phyloP scores from a whole-genome alignment of 805 yeast genomes.

The Myxozyma mucilagina region DNA sequence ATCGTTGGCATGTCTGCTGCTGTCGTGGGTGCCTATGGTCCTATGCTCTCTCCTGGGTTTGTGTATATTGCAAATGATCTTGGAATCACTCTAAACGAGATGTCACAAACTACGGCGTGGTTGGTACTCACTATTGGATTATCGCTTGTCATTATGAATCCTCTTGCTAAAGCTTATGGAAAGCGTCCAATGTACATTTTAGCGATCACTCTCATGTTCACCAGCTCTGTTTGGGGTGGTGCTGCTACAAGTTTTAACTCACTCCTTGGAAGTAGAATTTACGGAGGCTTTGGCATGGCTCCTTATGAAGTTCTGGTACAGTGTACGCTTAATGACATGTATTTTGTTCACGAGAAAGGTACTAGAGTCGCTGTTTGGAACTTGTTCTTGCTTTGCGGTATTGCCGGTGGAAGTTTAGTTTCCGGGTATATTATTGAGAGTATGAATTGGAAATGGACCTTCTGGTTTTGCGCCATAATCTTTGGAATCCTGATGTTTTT shows the following conservation, averaged over 20 bases:
- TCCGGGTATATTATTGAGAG: slow-evolving; percentile 54
- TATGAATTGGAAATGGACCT: slow-evolving; percentile 59
- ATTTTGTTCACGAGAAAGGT: slow-evolving; percentile 61
- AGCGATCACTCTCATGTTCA: slow-evolving; percentile 52
- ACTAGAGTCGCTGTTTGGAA: slow-evolving; percentile 61
- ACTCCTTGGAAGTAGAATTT: slow-evolving; percentile 57
- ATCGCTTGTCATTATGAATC: slow-evolving; percentile 49
- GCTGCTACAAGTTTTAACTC: slow-evolving; percentile 50
- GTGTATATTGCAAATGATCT: not conserved
- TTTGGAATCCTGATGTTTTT: slow-evolving; percentile 49
- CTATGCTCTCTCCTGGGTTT: slow-evolving; percentile 6
- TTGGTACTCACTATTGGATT: slow-evolving; percentile 2
- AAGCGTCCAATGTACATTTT: slow-evolving; percentile 56
- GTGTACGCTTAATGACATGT: slow-evolving; percentile 62
- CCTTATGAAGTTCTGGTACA: slow-evolving; percentile 63
- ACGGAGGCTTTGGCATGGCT: slow-evolving; percentile 61
- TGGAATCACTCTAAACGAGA: not conserved
- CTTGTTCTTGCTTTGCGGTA: slow-evolving; percentile 54
- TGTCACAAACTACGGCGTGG: slow-evolving; percentile 5
- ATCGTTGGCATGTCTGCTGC: slow-evolving; percentile 4
- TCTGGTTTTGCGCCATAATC: slow-evolving; percentile 58
- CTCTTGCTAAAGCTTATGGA: slow-evolving; percentile 58
- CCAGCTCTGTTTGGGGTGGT: slow-evolving; percentile 58
- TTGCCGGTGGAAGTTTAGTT: slow-evolving; percentile 57
- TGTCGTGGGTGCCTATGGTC: slow-evolving; percentile 8